These are phyloP conservation scores for Sphagnum fallax DNA, from an alignment of 228 moss, liverwort and hornwort genomes.

Conservation along the genomic window DNA sequence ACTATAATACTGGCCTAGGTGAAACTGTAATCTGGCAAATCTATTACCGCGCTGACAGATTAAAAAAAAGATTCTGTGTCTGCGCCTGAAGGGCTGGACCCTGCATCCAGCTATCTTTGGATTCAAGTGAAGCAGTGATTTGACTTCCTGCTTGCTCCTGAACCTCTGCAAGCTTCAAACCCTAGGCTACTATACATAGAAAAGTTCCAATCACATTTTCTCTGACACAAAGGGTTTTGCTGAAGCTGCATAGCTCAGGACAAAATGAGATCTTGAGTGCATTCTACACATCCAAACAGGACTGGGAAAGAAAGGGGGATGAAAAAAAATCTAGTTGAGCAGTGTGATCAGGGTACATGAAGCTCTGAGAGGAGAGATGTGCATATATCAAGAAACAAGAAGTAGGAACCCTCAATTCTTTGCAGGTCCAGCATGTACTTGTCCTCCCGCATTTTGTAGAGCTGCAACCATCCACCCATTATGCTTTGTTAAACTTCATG, in stretches of 20 bases:
- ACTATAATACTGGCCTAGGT: too few species aligned
- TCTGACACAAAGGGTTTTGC: conserved; percentile 34
- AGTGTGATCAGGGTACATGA: conserved; percentile 39
- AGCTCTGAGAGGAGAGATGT: conserved; percentile 65
- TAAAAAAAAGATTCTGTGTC: too few species aligned
- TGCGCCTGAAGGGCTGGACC: too few species aligned
- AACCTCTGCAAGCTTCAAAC: conserved; percentile 21
- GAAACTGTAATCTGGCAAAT: too few species aligned
- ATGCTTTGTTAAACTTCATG: not conserved
- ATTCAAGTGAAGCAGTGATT: too few species aligned
- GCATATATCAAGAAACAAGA: conserved; percentile 77
- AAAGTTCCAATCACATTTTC: conserved; percentile 13
- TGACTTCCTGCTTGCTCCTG: conserved; percentile 11
- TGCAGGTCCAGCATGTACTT: conserved; percentile 85
- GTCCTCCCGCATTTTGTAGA: conserved; percentile 79
- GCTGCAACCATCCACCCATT: conserved; percentile 28
- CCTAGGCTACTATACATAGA: conserved; percentile 45
- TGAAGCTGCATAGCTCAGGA: conserved; percentile 15
- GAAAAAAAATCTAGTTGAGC: too few species aligned
- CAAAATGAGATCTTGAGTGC: conserved; percentile 3
- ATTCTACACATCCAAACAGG: too few species aligned
- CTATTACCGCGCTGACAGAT: too few species aligned
- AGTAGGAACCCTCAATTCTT: conserved; percentile 77
- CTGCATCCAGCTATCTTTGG: too few species aligned
- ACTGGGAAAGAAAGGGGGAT: too few species aligned